phyloP scores from a whole-genome alignment of 192 early-diverging fungal species.

The Coemansia sp. region DNA sequence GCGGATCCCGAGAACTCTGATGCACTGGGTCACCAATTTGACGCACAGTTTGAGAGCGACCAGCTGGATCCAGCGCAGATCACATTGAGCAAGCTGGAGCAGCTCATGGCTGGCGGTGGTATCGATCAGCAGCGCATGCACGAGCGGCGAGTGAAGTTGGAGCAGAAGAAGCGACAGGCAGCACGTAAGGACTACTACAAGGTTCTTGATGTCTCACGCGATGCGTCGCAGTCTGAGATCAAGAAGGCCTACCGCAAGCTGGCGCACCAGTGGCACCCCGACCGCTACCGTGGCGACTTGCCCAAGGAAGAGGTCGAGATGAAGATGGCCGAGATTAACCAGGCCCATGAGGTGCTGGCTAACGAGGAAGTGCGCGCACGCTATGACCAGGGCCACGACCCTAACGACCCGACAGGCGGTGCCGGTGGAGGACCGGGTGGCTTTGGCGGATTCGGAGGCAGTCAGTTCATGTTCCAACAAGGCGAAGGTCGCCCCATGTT shows the following conservation, averaged over 20 bases:
- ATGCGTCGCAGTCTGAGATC: constrained; percentile 79
- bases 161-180: constrained; percentile 54
- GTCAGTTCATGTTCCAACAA: constrained; percentile 59
- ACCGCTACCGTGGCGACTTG: constrained; percentile 79
- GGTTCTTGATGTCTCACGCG: constrained; percentile 78
- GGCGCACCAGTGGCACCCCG: constrained; percentile 88
- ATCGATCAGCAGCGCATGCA: constrained; percentile 58
- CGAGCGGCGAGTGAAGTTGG: constrained; percentile 50
- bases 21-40: constrained; percentile 72
- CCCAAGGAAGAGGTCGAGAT: constrained; percentile 74
- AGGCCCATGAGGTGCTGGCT: constrained; percentile 87
- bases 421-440: constrained; percentile 38
- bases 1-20: constrained; percentile 75
- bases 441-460: constrained; percentile 43
- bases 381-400: constrained; percentile 81
- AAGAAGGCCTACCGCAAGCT: constrained; percentile 91
- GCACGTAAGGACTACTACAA: constrained; percentile 93
- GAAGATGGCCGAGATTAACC: constrained; percentile 94
- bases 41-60: constrained; percentile 68
- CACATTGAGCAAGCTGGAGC: constrained; percentile 75
- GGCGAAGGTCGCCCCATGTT: constrained; percentile 62
- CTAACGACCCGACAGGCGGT: constrained; percentile 70
- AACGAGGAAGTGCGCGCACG: constrained; percentile 67
- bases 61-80: constrained; percentile 79
- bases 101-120: constrained; percentile 39